phyloP scores from a whole-genome alignment of 257 asterid genomes.

The Pogostemon cablin region DNA sequence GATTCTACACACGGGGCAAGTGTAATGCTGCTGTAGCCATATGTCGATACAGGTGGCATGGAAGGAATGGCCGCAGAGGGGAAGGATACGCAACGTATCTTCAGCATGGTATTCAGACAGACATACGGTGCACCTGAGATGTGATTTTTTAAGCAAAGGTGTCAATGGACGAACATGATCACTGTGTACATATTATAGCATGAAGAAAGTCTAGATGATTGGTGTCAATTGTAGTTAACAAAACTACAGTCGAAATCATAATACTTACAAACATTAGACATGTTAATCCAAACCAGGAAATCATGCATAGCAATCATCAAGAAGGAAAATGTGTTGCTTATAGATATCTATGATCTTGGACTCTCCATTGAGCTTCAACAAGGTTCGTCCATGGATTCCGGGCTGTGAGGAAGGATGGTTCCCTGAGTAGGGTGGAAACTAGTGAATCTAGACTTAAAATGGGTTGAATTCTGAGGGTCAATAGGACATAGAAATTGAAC shows the following conservation, averaged over 20 bases:
- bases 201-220: too few species aligned
- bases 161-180: background rate
- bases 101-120: constrained; percentile 61
- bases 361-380: constrained; percentile 5
- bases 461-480: background rate
- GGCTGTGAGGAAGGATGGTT: background rate
- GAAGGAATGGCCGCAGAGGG: constrained; percentile 69
- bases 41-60: constrained; percentile 73
- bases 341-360: background rate
- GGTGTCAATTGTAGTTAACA: too few species aligned
- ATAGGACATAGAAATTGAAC: background rate
- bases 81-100: constrained; percentile 63
- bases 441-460: background rate
- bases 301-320: too few species aligned
- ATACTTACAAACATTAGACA: too few species aligned
- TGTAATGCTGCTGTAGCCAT: constrained; percentile 77
- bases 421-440: too few species aligned
- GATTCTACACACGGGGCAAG: constrained; percentile 83
- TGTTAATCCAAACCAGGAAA: too few species aligned
- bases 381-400: background rate
- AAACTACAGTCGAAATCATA: too few species aligned
- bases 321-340: background rate
- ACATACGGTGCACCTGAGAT: constrained; percentile 74
- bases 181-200: too few species aligned
- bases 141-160: background rate